Evolutionary conservation across 75 land plant genomes (phyloP).

Genomic region (Pseudotsuga menziesii): DNA sequence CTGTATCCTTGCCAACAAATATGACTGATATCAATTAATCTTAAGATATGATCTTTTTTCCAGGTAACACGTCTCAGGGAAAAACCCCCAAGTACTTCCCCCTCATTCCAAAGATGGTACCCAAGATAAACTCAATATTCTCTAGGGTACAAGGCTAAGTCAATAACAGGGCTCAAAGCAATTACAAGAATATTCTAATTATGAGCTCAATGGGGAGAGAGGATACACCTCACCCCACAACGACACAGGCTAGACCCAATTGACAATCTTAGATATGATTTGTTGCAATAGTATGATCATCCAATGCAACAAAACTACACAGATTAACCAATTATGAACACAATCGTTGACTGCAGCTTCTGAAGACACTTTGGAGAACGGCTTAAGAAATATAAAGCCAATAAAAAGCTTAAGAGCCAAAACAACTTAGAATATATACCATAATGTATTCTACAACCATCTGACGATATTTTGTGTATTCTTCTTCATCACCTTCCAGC

Average conservation of each 20-base stretch:
- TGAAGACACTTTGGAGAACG: background rate
- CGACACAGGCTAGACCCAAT: no score
- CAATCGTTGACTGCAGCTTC: background rate
- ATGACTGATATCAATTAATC: background rate
- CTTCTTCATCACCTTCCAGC: conserved; percentile 82
- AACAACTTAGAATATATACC: conserved; percentile 29
- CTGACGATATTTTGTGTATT: conserved; percentile 68
- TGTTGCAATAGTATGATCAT: background rate
- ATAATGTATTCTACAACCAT: conserved; percentile 70
- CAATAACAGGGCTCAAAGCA: no score
- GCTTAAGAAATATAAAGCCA: background rate
- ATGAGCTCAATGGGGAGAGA: no score
- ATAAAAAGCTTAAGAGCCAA: background rate
- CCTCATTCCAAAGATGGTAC: no score
- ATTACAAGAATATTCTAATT: no score
- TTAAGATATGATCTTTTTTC: no score
- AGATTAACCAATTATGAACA: background rate
- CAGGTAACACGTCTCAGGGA: no score
- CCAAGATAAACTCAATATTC: no score
- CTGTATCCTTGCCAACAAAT: background rate
- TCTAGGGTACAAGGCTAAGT: no score
- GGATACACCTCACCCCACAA: no score
- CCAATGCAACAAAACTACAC: background rate
- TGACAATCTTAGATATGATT: background rate
- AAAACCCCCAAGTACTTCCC: no score